A percentile compares a stretch with the other conserved stretches of the same genome.
These are phyloP conservation scores for Trichomonas tenax DNA, from an alignment of 208 protist species.

Conservation along the genomic window DNA sequence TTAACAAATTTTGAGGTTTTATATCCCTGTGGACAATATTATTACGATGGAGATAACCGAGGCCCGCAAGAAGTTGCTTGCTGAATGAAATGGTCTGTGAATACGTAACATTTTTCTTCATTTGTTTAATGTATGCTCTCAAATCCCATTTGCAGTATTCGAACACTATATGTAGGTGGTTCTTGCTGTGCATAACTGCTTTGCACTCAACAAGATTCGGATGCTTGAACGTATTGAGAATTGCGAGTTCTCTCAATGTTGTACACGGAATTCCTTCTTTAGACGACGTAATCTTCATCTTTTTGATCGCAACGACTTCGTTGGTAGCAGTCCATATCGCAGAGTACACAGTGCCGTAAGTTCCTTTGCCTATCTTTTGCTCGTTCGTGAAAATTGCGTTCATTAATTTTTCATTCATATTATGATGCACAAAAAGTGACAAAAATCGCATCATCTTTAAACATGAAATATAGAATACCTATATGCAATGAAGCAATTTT, in stretches of 20 bases:
- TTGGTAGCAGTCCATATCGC: neutral
- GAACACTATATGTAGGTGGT: neutral
- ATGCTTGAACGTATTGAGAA: neutral
- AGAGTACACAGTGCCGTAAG: neutral
- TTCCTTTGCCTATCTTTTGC: neutral
- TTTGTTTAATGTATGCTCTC: neutral
- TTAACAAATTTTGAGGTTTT: slow-evolving; percentile 26
- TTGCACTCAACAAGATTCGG: neutral
- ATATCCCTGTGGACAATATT: slow-evolving; percentile 25
- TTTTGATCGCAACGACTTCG: neutral
- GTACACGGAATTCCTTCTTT: neutral
- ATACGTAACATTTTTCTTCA: neutral
- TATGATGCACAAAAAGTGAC: no score
- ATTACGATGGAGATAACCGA: slow-evolving; percentile 6
- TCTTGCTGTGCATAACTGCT: neutral
- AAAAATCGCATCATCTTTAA: no score
- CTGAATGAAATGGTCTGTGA: neutral
- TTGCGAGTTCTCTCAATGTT: neutral
- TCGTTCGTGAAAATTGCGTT: neutral
- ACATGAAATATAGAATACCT: no score
- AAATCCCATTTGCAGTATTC: neutral
- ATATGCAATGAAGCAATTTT: no score
- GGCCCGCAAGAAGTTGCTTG: neutral
- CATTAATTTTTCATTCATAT: no score
- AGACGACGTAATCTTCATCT: neutral